Evolutionary conservation across 345 rosid species (phyloP).

Genomic region (Psidium friedrichsthalianum): DNA sequence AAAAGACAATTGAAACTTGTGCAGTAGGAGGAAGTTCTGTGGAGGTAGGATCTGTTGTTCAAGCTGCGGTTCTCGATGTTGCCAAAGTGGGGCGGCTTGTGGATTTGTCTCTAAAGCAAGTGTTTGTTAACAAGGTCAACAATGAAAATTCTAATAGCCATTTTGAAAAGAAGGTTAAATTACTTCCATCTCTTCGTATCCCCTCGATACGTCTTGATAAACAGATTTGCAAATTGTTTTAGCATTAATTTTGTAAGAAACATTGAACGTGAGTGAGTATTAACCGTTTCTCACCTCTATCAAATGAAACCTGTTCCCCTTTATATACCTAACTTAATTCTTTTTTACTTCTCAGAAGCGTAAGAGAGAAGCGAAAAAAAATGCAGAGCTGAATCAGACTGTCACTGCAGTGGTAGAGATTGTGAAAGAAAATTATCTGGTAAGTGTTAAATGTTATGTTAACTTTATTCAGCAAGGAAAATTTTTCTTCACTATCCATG

Average conservation of each 20-base stretch:
- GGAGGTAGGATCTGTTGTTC: slow-evolving; percentile 52
- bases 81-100: slow-evolving; percentile 69
- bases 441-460: slow-evolving; percentile 15
- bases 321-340: slow-evolving; percentile 1
- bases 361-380: slow-evolving; percentile 50
- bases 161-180: slow-evolving; percentile 47
- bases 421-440: slow-evolving; percentile 95
- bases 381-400: slow-evolving; percentile 61
- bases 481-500: not conserved
- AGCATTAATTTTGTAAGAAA: not conserved
- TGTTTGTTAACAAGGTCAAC: slow-evolving; percentile 32
- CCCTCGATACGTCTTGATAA: not conserved
- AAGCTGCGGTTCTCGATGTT: slow-evolving; percentile 74
- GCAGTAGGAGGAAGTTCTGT: slow-evolving; percentile 56
- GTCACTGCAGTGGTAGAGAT: slow-evolving; percentile 82
- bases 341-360: slow-evolving; percentile 44
- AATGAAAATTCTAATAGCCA: slow-evolving; percentile 28
- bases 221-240: not conserved
- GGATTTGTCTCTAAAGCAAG: slow-evolving; percentile 77
- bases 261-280: not conserved
- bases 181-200: not conserved
- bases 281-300: not conserved
- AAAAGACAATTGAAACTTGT: slow-evolving; percentile 3
- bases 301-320: not conserved
- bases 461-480: slow-evolving; percentile 1